Evolutionary conservation across 208 protist genomes (phyloP).

Genomic region (Leishmania major): DNA sequence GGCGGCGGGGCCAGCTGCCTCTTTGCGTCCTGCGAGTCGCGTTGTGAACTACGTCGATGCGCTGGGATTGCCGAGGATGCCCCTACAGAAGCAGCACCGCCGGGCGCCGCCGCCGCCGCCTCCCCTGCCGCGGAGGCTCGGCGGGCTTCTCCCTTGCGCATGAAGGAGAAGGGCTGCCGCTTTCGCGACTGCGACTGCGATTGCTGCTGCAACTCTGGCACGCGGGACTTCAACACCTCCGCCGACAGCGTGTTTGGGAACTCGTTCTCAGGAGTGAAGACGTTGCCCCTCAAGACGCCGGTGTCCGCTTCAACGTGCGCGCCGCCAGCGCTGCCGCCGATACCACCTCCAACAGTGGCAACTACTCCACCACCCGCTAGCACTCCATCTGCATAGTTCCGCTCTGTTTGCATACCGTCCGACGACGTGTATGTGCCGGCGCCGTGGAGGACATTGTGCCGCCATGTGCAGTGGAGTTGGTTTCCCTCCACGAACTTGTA

Average conservation of each 20-base stretch:
- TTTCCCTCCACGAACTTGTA: slow-evolving; percentile 83
- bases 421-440: slow-evolving; percentile 61
- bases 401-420: slow-evolving; percentile 42
- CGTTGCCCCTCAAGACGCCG: slow-evolving; percentile 18
- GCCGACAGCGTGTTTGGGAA: slow-evolving; percentile 78
- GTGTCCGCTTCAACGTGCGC: not conserved
- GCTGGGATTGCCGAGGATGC: not conserved
- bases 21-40: not conserved
- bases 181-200: slow-evolving; percentile 16
- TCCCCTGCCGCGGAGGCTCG: slow-evolving; percentile 21
- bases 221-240: slow-evolving; percentile 40
- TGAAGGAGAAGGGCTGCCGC: slow-evolving; percentile 48
- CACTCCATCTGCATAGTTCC: slow-evolving; percentile 73
- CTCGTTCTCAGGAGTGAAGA: slow-evolving; percentile 75
- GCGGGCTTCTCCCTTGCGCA: slow-evolving; percentile 45
- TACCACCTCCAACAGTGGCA: not conserved
- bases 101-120: not conserved
- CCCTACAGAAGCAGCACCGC: not conserved
- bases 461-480: slow-evolving; percentile 72
- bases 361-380: slow-evolving; percentile 14
- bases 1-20: not conserved
- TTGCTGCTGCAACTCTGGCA: slow-evolving; percentile 14
- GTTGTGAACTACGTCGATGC: not conserved
- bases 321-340: not conserved
- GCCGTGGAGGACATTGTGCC: slow-evolving; percentile 79